Percentiles rank a stretch among this genome's conserved stretches.
Evolutionary conservation across 441 rosid genomes (phyloP).

Genomic region (Gossypium armourianum): DNA sequence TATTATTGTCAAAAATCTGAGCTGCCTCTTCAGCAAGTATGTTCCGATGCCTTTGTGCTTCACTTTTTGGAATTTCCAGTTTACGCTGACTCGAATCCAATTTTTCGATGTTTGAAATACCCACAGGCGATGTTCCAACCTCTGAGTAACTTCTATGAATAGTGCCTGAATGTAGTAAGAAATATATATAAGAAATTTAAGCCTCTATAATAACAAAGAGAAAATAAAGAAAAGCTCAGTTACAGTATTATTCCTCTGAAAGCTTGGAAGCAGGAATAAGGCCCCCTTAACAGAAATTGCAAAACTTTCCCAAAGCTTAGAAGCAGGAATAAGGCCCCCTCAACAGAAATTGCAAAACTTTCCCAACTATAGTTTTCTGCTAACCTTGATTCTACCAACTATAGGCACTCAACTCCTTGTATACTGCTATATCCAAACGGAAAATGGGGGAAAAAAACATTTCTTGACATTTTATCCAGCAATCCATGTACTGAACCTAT

Average conservation of each 20-base stretch:
- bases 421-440: neutral
- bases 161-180: slow-evolving; percentile 26
- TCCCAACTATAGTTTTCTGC: neutral
- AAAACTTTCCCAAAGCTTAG: neutral
- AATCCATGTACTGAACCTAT: neutral
- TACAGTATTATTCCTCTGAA: slow-evolving; percentile 1
- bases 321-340: neutral
- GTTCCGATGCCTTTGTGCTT: slow-evolving; percentile 39
- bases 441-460: slow-evolving; percentile 6
- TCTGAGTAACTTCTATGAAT: slow-evolving; percentile 27
- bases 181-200: slow-evolving; percentile 10
- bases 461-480: neutral
- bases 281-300: neutral
- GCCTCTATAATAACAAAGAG: slow-evolving; percentile 7
- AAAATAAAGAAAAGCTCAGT: neutral
- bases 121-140: slow-evolving; percentile 30
- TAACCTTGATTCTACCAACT: neutral
- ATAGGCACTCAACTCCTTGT: neutral
- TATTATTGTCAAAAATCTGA: slow-evolving; percentile 55
- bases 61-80: slow-evolving; percentile 63
- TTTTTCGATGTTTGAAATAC: slow-evolving; percentile 26
- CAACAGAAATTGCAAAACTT: neutral
- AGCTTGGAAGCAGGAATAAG: neutral
- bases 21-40: slow-evolving; percentile 70
- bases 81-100: slow-evolving; percentile 36